Conservation (phyloP, 2,329 filamentous ascomycete species). For the Diaporthe citrichinensis region DNA sequence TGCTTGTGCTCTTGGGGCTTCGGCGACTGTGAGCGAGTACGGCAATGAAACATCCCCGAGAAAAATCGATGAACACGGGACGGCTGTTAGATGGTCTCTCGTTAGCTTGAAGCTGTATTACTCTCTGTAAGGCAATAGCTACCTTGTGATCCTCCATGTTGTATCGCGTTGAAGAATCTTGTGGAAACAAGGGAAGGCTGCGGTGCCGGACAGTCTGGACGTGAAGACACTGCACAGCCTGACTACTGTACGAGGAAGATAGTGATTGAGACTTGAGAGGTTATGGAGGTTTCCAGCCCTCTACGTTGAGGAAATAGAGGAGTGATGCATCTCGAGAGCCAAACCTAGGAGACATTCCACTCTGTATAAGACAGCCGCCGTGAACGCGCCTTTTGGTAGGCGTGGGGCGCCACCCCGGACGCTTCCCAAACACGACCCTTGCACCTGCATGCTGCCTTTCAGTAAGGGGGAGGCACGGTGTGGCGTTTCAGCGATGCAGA, state of each 20-base stretch:
- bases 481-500: not conserved
- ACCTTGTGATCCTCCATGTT: conserved; percentile 10
- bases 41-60: not conserved
- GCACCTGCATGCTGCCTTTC: conserved; percentile 15
- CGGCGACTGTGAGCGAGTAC: not conserved
- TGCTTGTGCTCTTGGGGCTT: not conserved
- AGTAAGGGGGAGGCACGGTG: not conserved
- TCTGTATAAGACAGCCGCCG: not conserved
- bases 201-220: not conserved
- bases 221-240: not conserved
- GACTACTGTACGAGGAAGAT: not conserved
- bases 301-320: not conserved
- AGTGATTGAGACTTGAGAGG: no score
- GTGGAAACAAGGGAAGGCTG: not conserved
- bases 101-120: not conserved
- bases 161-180: not conserved
- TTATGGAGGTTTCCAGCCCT: not conserved
- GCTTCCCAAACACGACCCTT: conserved; percentile 2
- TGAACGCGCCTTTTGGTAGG: not conserved
- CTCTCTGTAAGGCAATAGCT: no score
- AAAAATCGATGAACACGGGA: not conserved
- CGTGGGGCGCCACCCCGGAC: conserved; percentile 17
- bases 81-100: not conserved
- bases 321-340: not conserved
- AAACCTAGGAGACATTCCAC: not conserved